Conservation (phyloP, 2,329 filamentous ascomycete genomes). For the Aspergillus aculeatus region DNA sequence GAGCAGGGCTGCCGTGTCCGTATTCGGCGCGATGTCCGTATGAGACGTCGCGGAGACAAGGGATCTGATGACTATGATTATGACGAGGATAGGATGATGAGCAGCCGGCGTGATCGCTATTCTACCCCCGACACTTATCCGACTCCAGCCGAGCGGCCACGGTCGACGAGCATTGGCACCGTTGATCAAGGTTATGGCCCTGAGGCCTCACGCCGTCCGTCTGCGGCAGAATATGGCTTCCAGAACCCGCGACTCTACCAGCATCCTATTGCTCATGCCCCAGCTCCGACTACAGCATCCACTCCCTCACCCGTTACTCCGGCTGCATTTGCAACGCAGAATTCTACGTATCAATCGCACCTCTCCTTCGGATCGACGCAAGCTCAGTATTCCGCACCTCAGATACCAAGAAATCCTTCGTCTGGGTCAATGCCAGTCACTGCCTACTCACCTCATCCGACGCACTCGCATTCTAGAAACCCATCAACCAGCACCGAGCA, state of each 20-base stretch:
- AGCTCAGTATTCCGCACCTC: conserved; percentile 43
- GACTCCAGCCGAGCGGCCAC: conserved; percentile 52
- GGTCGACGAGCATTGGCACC: conserved; percentile 62
- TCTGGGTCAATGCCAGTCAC: conserved; percentile 33
- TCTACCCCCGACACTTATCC: conserved; percentile 52
- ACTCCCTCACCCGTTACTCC: conserved; percentile 34
- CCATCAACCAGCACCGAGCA: conserved; percentile 34
- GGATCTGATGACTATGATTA: conserved; percentile 66
- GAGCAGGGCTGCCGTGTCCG: conserved; percentile 96
- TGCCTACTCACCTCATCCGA: conserved; percentile 36
- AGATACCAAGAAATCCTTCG: conserved; percentile 46
- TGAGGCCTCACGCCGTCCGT: conserved; percentile 49
- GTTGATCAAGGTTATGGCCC: conserved; percentile 46
- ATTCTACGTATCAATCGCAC: conserved; percentile 38
- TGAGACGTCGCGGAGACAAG: conserved; percentile 80
- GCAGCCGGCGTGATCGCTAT: conserved; percentile 46
- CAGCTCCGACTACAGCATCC: conserved; percentile 30
- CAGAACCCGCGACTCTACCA: conserved; percentile 35
- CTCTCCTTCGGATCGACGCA: conserved; percentile 44
- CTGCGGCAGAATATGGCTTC: conserved; percentile 47
- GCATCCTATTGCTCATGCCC: conserved; percentile 35
- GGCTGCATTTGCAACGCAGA: conserved; percentile 18
- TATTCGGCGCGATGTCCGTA: conserved; percentile 89
- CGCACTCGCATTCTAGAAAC: conserved; percentile 35
- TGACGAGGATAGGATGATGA: conserved; percentile 53